phyloP scores from a whole-genome alignment of 257 asterid species.

The Salvia splendens region DNA sequence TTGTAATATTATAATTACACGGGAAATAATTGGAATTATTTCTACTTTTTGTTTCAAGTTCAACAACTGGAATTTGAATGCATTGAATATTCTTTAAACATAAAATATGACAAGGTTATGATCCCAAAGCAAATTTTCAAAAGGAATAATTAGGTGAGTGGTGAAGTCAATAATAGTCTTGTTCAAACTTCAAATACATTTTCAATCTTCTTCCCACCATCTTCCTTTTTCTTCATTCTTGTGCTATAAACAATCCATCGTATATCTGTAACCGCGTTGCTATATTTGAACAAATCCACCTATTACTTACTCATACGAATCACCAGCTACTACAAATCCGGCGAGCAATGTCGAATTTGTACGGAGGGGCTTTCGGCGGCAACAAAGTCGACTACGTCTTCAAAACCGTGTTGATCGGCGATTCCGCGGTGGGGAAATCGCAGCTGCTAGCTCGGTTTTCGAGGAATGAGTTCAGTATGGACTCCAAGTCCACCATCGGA shows the following conservation, averaged over 20 bases:
- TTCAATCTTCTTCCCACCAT: constrained; percentile 4
- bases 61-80: too few species aligned
- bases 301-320: constrained; percentile 11
- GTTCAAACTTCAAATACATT: background rate
- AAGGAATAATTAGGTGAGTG: background rate
- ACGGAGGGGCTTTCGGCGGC: constrained; percentile 57
- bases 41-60: too few species aligned
- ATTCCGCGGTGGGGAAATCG: constrained; percentile 86
- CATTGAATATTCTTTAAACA: background rate
- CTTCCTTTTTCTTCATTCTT: background rate
- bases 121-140: too few species aligned
- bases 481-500: constrained; percentile 79
- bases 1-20: too few species aligned
- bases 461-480: constrained; percentile 72
- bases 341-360: constrained; percentile 47
- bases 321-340: background rate
- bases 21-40: too few species aligned
- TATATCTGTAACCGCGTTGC: background rate
- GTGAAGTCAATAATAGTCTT: constrained; percentile 12
- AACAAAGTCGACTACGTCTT: constrained; percentile 74
- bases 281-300: background rate
- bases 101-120: background rate
- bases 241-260: constrained; percentile 5
- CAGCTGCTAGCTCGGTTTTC: constrained; percentile 74
- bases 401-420: constrained; percentile 77